Conservation (phyloP, 2,329 filamentous ascomycete species). For the Aureobasidium pullulans region DNA sequence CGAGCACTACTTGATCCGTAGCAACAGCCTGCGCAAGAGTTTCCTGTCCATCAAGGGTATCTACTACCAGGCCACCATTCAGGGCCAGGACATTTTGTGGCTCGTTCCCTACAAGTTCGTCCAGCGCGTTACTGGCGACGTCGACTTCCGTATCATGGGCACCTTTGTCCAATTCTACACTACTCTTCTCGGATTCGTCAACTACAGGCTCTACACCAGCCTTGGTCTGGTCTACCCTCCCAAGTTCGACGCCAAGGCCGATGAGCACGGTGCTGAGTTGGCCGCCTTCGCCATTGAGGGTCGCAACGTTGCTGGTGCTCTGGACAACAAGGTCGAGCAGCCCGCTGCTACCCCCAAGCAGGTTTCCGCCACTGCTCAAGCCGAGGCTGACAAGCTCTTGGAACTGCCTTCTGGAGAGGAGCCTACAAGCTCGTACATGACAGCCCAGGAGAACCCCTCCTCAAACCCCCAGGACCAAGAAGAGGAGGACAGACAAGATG, state of each 20-base stretch:
- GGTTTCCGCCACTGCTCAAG: conserved; percentile 38
- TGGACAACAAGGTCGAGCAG: conserved; percentile 22
- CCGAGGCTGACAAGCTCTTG: conserved; percentile 40
- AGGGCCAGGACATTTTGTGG: conserved; percentile 96
- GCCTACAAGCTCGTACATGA: conserved; percentile 18
- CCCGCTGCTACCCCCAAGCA: conserved; percentile 12
- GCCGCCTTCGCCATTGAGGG: conserved; percentile 87
- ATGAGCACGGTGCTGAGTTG: conserved; percentile 83
- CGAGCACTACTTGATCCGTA: conserved; percentile 92
- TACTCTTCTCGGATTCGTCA: conserved; percentile 88
- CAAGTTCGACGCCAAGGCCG: conserved; percentile 80
- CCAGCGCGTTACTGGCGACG: conserved; percentile 83
- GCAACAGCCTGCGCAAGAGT: conserved; percentile 85
- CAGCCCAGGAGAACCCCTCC: conserved; percentile 31
- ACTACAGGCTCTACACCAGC: conserved; percentile 88
- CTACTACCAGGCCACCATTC: conserved; percentile 96
- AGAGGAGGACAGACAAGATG: conserved; percentile 27
- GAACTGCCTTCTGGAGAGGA: conserved; percentile 15
- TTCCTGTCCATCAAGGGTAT: conserved; percentile 99
- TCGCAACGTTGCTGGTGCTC: conserved; percentile 35
- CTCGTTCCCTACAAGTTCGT: conserved; percentile 97
- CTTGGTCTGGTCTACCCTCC: conserved; percentile 91
- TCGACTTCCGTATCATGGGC: conserved; percentile 98
- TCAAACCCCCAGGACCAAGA: conserved; percentile 34
- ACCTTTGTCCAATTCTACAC: conserved; percentile 99